A percentile compares a stretch with the other conserved stretches of the same genome.
These are phyloP conservation scores for Apocynum venetum DNA, from an alignment of 257 asterid species.

Conservation along the genomic window DNA sequence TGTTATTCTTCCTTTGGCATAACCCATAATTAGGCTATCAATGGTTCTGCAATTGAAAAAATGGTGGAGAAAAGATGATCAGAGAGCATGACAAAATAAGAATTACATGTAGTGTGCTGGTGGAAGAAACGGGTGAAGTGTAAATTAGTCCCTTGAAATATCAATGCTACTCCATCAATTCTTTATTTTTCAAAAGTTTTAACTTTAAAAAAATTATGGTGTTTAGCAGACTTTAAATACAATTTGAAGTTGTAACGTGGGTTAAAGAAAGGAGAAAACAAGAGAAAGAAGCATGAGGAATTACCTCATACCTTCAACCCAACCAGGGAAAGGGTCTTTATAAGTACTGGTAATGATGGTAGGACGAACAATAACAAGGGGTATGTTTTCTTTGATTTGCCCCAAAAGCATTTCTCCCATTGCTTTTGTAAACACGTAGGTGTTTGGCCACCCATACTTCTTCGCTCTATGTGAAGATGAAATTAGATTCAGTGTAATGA, in stretches of 20 bases:
- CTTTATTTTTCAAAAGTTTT: too few relatives aligned
- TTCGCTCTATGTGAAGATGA: constrained; percentile 40
- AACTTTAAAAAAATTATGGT: too few relatives aligned
- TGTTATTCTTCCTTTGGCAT: constrained; percentile 69
- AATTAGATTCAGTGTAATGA: not conserved
- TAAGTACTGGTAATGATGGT: constrained; percentile 67
- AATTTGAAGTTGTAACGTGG: not conserved
- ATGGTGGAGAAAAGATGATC: too few relatives aligned
- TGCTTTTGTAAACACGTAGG: constrained; percentile 75
- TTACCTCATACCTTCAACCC: constrained; percentile 86
- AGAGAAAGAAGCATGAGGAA: not conserved
- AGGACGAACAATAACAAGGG: constrained; percentile 68
- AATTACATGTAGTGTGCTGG: not conserved
- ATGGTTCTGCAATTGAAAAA: constrained; percentile 51
- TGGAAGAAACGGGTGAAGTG: too few relatives aligned
- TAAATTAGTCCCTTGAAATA: too few relatives aligned
- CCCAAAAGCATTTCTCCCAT: constrained; percentile 80
- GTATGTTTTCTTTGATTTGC: constrained; percentile 32
- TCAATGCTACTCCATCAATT: too few relatives aligned
- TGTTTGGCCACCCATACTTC: constrained; percentile 81
- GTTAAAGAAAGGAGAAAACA: not conserved
- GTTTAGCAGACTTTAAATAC: too few relatives aligned
- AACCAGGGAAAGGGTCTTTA: constrained; percentile 82
- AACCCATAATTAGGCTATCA: constrained; percentile 80
- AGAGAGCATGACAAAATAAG: too few relatives aligned